Conservation (phyloP, 164 flowering plant genomes). For the grape (Vitis vinifera) region ASM3070453v1 NC_081805.1:545501-546000, state of each 20-base stretch:
- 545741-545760: conserved; percentile 1
- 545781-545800: conserved; percentile 12
- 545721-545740: conserved; percentile 14
- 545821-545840: conserved; percentile 11
- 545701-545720: conserved; percentile 16
- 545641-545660: conserved; percentile 17
- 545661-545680: conserved; percentile 4
- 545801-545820: conserved; percentile 11
- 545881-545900: too few relatives aligned
- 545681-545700: conserved; percentile 21
- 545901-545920: too few relatives aligned
- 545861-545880: too few relatives aligned
- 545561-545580: conserved; percentile 4
- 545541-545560: background rate
- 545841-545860: conserved; percentile 29
- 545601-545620: conserved; percentile 27
- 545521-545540: too few relatives aligned
- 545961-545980: too few relatives aligned
- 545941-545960: too few relatives aligned
- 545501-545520: too few relatives aligned
- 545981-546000: too few relatives aligned
- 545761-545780: conserved; percentile 25
- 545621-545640: conserved; percentile 52
- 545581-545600: background rate
- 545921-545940: too few relatives aligned